A percentile compares a stretch with the other conserved stretches of the same genome.
These are phyloP conservation scores for Dryas integrifolia DNA, from an alignment of 331 rosid genomes.

Conservation along the genomic window DNA sequence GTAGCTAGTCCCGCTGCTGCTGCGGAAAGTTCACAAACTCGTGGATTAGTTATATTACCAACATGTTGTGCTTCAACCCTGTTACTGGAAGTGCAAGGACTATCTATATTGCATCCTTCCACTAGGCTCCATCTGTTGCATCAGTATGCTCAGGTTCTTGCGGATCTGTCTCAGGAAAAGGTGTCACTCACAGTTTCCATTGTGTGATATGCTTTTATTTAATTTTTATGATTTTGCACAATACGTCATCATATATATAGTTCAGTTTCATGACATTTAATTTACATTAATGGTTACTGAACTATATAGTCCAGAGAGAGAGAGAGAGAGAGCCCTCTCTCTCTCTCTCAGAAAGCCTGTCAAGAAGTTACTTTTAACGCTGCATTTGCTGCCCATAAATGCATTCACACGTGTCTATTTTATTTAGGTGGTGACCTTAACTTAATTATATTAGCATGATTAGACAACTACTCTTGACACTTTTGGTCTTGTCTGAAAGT, in stretches of 20 bases:
- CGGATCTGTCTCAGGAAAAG: slow-evolving; percentile 65
- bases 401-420: not conserved
- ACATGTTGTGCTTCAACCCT: slow-evolving; percentile 38
- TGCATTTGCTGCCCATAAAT: not conserved
- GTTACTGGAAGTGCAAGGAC: slow-evolving; percentile 51
- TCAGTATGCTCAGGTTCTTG: slow-evolving; percentile 63
- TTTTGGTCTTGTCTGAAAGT: not conserved
- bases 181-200: slow-evolving; percentile 27
- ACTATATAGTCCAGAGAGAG: too few relatives aligned
- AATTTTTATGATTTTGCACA: not conserved
- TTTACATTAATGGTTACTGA: not conserved
- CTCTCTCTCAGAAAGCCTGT: too few relatives aligned
- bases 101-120: slow-evolving; percentile 56
- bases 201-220: not conserved
- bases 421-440: not conserved
- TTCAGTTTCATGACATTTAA: not conserved
- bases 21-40: slow-evolving; percentile 32
- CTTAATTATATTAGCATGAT: not conserved
- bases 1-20: slow-evolving; percentile 28
- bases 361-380: too few relatives aligned
- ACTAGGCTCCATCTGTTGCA: slow-evolving; percentile 55
- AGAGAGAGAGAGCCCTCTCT: too few relatives aligned
- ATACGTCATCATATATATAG: not conserved
- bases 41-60: slow-evolving; percentile 26
- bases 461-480: not conserved